phyloP scores from a whole-genome alignment of 2,329 filamentous ascomycete genomes.

The Diplocarpon mali region DNA sequence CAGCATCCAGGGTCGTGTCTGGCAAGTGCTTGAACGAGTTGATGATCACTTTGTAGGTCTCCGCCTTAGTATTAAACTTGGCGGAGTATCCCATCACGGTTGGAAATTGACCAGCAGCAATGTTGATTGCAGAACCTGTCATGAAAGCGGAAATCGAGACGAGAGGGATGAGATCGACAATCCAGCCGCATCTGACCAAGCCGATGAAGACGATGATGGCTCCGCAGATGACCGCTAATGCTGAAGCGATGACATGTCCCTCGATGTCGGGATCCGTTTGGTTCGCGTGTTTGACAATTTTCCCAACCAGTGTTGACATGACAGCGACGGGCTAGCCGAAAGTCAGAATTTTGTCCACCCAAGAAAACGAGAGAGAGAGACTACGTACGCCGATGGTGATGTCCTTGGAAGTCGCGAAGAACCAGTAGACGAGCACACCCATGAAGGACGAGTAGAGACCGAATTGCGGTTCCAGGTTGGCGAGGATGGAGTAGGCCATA shows the following conservation, averaged over 20 bases:
- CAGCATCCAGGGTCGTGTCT: constrained; percentile 62
- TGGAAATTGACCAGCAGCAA: constrained; percentile 73
- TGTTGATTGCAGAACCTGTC: constrained; percentile 89
- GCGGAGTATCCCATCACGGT: constrained; percentile 69
- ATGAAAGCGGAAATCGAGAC: constrained; percentile 90
- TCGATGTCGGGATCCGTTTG: constrained; percentile 44
- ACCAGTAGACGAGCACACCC: constrained; percentile 91
- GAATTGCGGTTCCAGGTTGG: constrained; percentile 68
- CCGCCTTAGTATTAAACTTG: constrained; percentile 50
- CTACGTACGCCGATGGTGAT: constrained; percentile 81
- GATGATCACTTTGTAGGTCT: constrained; percentile 76
- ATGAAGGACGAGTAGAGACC: constrained; percentile 95
- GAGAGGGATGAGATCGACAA: constrained; percentile 87
- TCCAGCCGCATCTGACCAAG: constrained; percentile 70
- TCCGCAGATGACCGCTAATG: constrained; percentile 67
- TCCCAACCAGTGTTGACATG: constrained; percentile 82
- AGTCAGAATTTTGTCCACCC: too few species aligned
- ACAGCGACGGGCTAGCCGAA: constrained; percentile 70
- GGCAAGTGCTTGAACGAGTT: constrained; percentile 66
- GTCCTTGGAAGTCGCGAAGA: constrained; percentile 96
- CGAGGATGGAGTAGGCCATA: constrained; percentile 88
- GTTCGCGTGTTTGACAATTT: constrained; percentile 58
- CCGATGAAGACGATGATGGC: constrained; percentile 70
- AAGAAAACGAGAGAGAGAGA: neutral
- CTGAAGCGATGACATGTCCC: constrained; percentile 61